Conservation (phyloP, 768 basidiomycete genomes). For the Tremella mesenterica region DNA sequence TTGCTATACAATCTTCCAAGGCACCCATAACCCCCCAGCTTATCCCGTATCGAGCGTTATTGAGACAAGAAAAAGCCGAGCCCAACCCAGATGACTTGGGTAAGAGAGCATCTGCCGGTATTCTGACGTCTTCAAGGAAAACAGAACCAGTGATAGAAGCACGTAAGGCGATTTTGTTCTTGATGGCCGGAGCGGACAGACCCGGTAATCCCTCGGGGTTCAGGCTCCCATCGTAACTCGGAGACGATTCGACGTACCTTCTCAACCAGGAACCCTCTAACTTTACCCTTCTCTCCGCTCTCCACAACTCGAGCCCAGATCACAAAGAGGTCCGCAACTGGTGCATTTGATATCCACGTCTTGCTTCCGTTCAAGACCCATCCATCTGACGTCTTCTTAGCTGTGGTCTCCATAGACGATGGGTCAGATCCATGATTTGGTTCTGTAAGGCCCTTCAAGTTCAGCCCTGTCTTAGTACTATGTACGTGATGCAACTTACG, state of each 20-base stretch:
- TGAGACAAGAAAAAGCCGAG: slow-evolving; percentile 84
- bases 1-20: slow-evolving; percentile 77
- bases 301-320: slow-evolving; percentile 65
- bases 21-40: slow-evolving; percentile 96
- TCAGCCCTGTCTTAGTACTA: neutral
- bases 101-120: slow-evolving; percentile 65
- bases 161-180: slow-evolving; percentile 85
- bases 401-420: slow-evolving; percentile 92
- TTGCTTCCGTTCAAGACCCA: slow-evolving; percentile 83
- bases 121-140: slow-evolving; percentile 82
- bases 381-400: slow-evolving; percentile 71
- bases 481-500: slow-evolving; percentile 49
- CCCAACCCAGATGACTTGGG: slow-evolving; percentile 68
- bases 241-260: slow-evolving; percentile 52
- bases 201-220: slow-evolving; percentile 62
- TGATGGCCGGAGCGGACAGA: slow-evolving; percentile 73
- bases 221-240: neutral
- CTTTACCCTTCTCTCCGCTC: slow-evolving; percentile 50
- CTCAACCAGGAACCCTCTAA: slow-evolving; percentile 83
- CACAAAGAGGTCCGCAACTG: slow-evolving; percentile 85
- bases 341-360: slow-evolving; percentile 95
- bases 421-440: slow-evolving; percentile 96
- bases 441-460: slow-evolving; percentile 75
- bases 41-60: slow-evolving; percentile 81
- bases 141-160: slow-evolving; percentile 53